Evolutionary conservation across 208 protist genomes (phyloP).

Genomic region (Crithidia thermophila): DNA sequence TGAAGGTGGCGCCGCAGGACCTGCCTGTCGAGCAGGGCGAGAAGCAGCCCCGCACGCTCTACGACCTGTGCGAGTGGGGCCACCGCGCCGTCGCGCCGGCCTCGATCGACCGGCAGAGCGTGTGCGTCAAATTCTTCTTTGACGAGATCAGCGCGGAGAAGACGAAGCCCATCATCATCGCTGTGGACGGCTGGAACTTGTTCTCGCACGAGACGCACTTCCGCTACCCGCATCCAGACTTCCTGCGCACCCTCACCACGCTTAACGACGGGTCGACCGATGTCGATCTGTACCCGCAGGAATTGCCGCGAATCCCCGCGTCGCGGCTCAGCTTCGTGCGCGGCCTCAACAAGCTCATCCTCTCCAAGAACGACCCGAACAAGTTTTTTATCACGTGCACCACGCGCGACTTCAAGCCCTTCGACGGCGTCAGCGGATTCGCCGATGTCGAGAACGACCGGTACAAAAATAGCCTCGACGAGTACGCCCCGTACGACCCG

Average conservation of each 20-base stretch:
- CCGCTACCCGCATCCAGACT: conserved; percentile 90
- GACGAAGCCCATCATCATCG: conserved; percentile 82
- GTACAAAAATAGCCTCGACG: conserved; percentile 82
- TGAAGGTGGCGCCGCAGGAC: conserved; percentile 78
- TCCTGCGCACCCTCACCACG: conserved; percentile 81
- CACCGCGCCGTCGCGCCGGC: conserved; percentile 74
- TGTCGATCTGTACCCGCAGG: conserved; percentile 88
- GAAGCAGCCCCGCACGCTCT: conserved; percentile 67
- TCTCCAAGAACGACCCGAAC: conserved; percentile 80
- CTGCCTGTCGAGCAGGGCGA: conserved; percentile 86
- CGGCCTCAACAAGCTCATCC: conserved; percentile 88
- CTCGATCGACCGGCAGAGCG: conserved; percentile 89
- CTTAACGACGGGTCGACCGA: conserved; percentile 82
- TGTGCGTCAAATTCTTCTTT: conserved; percentile 90
- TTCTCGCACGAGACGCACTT: conserved; percentile 93
- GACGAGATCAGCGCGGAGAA: conserved; percentile 90
- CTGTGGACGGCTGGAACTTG: conserved; percentile 91
- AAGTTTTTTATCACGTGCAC: conserved; percentile 93
- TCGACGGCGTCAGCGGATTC: conserved; percentile 88
- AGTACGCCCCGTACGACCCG: conserved; percentile 89
- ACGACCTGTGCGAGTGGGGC: conserved; percentile 87
- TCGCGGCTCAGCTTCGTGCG: conserved; percentile 90
- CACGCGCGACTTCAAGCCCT: conserved; percentile 90
- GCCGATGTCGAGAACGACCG: conserved; percentile 81
- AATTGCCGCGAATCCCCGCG: conserved; percentile 88